Base-by-base conservation (phyloP, 768 basidiomycete genomes). In the Amanita jacksonii region DNA sequence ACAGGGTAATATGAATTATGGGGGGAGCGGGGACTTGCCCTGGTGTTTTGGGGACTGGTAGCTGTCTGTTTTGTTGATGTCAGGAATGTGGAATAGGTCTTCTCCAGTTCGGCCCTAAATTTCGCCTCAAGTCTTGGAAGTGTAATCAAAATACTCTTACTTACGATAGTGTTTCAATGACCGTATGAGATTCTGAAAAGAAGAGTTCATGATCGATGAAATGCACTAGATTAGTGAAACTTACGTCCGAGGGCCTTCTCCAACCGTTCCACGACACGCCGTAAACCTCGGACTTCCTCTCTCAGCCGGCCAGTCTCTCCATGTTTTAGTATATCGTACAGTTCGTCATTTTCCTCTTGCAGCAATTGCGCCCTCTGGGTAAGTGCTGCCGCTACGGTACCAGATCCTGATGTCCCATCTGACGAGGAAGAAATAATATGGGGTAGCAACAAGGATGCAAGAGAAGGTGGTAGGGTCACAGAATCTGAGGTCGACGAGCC, bases 341-440 rank as follows among this genome's bases (percentile, higher is more conserved):
- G 60, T 50, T 91, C 88, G 51, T 91, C 86, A 48, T 91, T 91
- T 60, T 91, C 88, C 45, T 88, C 82, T 57, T 91, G 88, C 8
- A 91, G 65, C 13, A 80, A 60, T 38, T 76, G 76, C 20, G 76
- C 73, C 37, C 85, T 71, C 54, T 89, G 86, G 0, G 76, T 82
- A 46, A 91, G 70, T 0, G 87, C 87, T n/a, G 78, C 68, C 30
- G 75, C 62, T 24, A 85, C 80, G 1, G 81, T 82, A 50, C 69
- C 74, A 8, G 67, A 68, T 18, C 64, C 60, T 28, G 64, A 51
- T 24, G 62, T 50, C 38, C 58, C 47, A 52, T 58, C 52, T 44
- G 59, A 51, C 12, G 67, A 52, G n/a, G 62, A 57, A 41, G 65
- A 63, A 52, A 70, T 68, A 51, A 89, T 62, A 51, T 82, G 83